phyloP scores from a whole-genome alignment of 1,284 basidiomycete genomes.

The Ustilago bromivora region DNA sequence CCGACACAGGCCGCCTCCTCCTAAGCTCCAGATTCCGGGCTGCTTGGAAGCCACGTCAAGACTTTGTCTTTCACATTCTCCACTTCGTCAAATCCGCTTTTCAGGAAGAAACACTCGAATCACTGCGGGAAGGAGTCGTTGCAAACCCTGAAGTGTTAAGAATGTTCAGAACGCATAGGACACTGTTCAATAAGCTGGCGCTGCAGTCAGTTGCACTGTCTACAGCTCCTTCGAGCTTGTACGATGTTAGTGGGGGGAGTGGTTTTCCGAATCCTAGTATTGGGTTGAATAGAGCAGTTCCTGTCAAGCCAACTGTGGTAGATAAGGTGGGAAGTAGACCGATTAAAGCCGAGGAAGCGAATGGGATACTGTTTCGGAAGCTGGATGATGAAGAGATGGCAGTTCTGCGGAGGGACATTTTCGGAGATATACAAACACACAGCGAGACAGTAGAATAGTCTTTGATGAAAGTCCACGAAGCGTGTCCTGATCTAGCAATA shows the following conservation, averaged over 20 bases:
- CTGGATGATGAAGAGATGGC: constrained; percentile 25
- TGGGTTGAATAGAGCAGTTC: constrained; percentile 19
- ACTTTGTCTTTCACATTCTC: constrained; percentile 48
- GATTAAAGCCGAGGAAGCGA: constrained; percentile 29
- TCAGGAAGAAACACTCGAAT: constrained; percentile 31
- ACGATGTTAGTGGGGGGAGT: constrained; percentile 49
- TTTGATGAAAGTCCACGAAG: background rate
- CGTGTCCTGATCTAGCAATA: background rate
- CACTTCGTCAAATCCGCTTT: constrained; percentile 47
- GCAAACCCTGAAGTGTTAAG: constrained; percentile 50
- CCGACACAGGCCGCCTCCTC: constrained; percentile 37
- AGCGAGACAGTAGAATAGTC: background rate
- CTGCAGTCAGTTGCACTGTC: constrained; percentile 53
- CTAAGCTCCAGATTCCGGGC: constrained; percentile 32
- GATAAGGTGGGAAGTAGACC: constrained; percentile 4
- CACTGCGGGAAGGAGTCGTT: constrained; percentile 32
- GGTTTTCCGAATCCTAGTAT: constrained; percentile 51
- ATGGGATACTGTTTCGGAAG: constrained; percentile 43
- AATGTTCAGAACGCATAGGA: constrained; percentile 43
- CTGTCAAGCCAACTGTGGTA: background rate
- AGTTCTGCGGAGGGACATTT: constrained; percentile 29
- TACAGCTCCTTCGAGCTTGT: constrained; percentile 47
- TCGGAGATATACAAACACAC: constrained; percentile 17
- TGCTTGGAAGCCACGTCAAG: constrained; percentile 43
- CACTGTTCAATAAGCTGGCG: constrained; percentile 57